Percentiles rank a stretch among this genome's conserved stretches.
Evolutionary conservation across 345 rosid genomes (phyloP).

Genomic region (Sisymbrium irio): DNA sequence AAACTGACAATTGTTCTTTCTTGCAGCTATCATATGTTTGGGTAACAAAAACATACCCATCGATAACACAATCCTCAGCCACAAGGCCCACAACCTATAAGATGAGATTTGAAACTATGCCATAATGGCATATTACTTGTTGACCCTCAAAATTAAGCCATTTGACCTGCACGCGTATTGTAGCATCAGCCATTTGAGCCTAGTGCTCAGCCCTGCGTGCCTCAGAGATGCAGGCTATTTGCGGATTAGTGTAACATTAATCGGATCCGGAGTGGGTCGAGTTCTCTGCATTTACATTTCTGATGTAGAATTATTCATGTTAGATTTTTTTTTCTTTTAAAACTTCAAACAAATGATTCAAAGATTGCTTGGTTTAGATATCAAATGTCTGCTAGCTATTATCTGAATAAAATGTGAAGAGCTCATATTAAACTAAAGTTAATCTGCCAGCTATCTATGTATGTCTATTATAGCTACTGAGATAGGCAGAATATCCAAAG

Average conservation of each 20-base stretch:
- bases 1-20: no score
- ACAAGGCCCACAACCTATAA: not conserved
- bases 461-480: not conserved
- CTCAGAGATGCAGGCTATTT: not conserved
- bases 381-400: not conserved
- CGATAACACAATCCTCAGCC: not conserved
- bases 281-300: not conserved
- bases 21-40: no score
- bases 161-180: no score
- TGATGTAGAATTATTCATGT: not conserved
- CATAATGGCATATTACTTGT: not conserved
- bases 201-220: not conserved
- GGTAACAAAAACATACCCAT: no score
- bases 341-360: not conserved
- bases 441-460: not conserved
- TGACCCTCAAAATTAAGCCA: not conserved
- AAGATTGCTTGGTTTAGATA: conserved; percentile 8
- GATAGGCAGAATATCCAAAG: conserved; percentile 4
- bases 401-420: not conserved
- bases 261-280: not conserved
- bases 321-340: not conserved
- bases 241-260: not conserved
- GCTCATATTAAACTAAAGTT: not conserved
- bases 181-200: no score
- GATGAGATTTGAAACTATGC: not conserved